Conservation (phyloP, 495 filamentous ascomycete genomes). For the Trichoderma gamsii region DNA sequence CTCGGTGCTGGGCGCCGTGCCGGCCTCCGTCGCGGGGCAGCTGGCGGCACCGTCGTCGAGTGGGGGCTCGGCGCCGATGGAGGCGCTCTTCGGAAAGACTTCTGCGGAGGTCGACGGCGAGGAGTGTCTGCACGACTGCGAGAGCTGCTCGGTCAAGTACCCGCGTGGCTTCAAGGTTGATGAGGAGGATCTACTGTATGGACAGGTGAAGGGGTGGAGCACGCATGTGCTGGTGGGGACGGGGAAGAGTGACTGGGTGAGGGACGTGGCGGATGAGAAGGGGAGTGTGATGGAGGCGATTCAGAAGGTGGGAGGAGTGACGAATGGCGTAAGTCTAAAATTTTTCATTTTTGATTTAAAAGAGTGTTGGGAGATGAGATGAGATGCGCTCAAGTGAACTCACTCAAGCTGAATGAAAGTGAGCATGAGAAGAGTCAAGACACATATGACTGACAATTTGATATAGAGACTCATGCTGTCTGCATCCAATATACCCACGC, state of each 20-base stretch:
- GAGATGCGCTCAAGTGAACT: background rate
- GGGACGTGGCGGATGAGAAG: constrained; percentile 82
- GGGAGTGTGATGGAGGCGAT: constrained; percentile 96
- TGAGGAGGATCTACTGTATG: constrained; percentile 72
- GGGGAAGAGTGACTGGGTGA: constrained; percentile 89
- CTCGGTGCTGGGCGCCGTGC: constrained; percentile 33
- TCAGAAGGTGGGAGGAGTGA: constrained; percentile 51
- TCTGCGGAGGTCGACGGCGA: constrained; percentile 73
- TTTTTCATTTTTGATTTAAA: background rate
- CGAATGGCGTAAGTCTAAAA: constrained; percentile 61
- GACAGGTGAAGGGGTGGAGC: constrained; percentile 79
- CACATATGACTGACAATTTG: background rate
- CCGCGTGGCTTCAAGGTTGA: constrained; percentile 69
- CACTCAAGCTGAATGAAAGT: background rate
- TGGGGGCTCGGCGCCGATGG: constrained; percentile 52
- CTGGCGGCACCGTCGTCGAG: constrained; percentile 52
- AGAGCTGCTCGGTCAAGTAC: constrained; percentile 69
- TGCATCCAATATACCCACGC: constrained; percentile 85
- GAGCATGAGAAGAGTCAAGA: background rate
- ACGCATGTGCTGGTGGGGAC: constrained; percentile 91
- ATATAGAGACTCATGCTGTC: constrained; percentile 78
- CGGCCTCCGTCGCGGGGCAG: constrained; percentile 59
- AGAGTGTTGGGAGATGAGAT: background rate
- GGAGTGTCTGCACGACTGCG: constrained; percentile 85
- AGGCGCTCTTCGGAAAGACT: constrained; percentile 58